Evolutionary conservation across 1,139 yeast species (phyloP).

Genomic region (Candida tetrigidarum): DNA sequence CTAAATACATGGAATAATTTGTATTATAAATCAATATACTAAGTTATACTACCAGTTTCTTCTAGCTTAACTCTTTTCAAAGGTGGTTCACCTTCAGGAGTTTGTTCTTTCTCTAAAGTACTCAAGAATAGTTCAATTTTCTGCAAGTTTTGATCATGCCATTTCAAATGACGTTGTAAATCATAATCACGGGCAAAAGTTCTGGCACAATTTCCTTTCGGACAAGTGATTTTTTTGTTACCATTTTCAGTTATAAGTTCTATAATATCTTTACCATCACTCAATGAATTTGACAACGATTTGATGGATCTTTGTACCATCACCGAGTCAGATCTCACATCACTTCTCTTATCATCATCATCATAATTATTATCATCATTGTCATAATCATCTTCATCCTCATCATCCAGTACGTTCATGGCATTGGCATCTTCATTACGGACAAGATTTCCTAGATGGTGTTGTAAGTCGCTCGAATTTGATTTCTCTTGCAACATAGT

Average conservation of each 20-base stretch:
- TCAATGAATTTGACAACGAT: slow-evolving; percentile 26
- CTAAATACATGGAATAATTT: background rate
- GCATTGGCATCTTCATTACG: no score
- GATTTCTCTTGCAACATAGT: slow-evolving; percentile 21
- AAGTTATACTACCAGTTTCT: background rate
- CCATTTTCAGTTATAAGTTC: slow-evolving; percentile 43
- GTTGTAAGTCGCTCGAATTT: slow-evolving; percentile 8
- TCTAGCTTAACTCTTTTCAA: slow-evolving; percentile 13
- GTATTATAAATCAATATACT: background rate
- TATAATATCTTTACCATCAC: slow-evolving; percentile 32
- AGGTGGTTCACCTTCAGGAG: slow-evolving; percentile 14
- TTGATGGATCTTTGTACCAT: slow-evolving; percentile 30
- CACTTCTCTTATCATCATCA: slow-evolving; percentile 12
- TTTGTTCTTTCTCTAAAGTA: slow-evolving; percentile 26
- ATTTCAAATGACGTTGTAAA: slow-evolving; percentile 52
- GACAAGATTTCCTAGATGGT: no score
- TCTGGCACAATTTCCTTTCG: slow-evolving; percentile 50
- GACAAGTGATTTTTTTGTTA: slow-evolving; percentile 44
- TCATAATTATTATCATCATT: slow-evolving; percentile 21
- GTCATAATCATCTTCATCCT: slow-evolving; percentile 18
- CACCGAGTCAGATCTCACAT: slow-evolving; percentile 20
- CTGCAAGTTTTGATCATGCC: slow-evolving; percentile 52
- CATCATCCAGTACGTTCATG: slow-evolving; percentile 6
- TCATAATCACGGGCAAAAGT: slow-evolving; percentile 52
- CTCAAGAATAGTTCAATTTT: slow-evolving; percentile 38